Percentiles rank a stretch among this genome's conserved stretches.
Conservation (phyloP, 1,284 basidiomycete genomes). For the Trametes sp. region DNA sequence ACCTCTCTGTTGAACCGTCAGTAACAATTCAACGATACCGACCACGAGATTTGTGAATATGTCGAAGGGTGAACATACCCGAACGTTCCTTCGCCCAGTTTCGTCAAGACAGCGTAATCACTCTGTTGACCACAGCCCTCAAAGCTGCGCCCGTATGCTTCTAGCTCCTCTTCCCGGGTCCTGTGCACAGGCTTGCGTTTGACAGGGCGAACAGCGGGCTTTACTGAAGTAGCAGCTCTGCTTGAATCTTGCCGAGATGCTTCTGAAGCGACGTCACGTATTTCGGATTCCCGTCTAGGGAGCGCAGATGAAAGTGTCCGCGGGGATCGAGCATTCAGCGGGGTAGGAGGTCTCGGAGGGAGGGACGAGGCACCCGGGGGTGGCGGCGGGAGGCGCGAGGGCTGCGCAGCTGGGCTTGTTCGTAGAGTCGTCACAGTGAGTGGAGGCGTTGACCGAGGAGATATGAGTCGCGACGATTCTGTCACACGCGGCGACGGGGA, state of each 20-base stretch:
- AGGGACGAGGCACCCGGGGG: constrained; percentile 35
- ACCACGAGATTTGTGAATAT: background rate
- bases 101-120: constrained; percentile 85
- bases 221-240: constrained; percentile 8
- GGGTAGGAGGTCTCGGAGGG: constrained; percentile 34
- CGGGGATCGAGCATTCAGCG: constrained; percentile 53
- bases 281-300: constrained; percentile 24
- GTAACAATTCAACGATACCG: background rate
- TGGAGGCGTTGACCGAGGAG: constrained; percentile 24
- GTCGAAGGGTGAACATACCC: constrained; percentile 63
- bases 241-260: constrained; percentile 16
- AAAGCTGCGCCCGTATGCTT: constrained; percentile 73
- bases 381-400: constrained; percentile 40
- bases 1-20: constrained; percentile 69
- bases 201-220: constrained; percentile 22
- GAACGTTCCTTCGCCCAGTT: constrained; percentile 95
- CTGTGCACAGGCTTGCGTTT: constrained; percentile 52
- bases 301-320: constrained; percentile 42
- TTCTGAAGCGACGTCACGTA: constrained; percentile 9
- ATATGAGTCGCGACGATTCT: constrained; percentile 19
- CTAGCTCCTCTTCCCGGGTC: constrained; percentile 69
- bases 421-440: constrained; percentile 26
- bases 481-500: constrained; percentile 28
- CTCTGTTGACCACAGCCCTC: constrained; percentile 78
- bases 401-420: constrained; percentile 44